Conservation (phyloP, 768 basidiomycete species). For the Leucocoprinus birnbaumii region DNA sequence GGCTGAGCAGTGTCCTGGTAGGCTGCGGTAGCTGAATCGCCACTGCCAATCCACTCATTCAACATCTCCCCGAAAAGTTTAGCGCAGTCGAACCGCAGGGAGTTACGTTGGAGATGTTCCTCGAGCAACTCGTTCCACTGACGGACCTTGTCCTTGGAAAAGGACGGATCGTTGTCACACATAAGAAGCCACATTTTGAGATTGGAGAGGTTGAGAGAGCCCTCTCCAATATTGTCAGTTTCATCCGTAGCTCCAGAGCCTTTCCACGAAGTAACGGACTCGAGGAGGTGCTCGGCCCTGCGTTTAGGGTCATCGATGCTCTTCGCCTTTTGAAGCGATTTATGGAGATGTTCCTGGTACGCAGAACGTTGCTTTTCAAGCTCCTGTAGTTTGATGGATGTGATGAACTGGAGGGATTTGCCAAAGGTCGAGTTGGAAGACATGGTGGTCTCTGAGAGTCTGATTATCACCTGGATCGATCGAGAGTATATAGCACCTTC, state of each 20-base stretch:
- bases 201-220: not conserved
- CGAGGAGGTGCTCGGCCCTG: not conserved
- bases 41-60: not conserved
- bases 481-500: too few relatives aligned
- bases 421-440: not conserved
- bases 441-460: not conserved
- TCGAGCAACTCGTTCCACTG: not conserved
- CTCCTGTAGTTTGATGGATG: not conserved
- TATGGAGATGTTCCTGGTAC: not conserved
- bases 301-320: not conserved
- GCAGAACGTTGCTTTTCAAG: not conserved
- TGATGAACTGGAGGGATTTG: not conserved
- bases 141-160: not conserved
- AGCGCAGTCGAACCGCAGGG: not conserved
- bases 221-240: not conserved
- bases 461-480: too few relatives aligned
- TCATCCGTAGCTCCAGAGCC: not conserved
- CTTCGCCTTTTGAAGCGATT: not conserved
- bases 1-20: not conserved
- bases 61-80: not conserved
- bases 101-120: not conserved
- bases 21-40: not conserved
- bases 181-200: not conserved
- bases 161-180: not conserved
- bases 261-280: not conserved